Percentiles rank a stretch among this genome's conserved stretches.
Conservation (phyloP, 805 yeast species). For the Sugiyamaella americana region DNA sequence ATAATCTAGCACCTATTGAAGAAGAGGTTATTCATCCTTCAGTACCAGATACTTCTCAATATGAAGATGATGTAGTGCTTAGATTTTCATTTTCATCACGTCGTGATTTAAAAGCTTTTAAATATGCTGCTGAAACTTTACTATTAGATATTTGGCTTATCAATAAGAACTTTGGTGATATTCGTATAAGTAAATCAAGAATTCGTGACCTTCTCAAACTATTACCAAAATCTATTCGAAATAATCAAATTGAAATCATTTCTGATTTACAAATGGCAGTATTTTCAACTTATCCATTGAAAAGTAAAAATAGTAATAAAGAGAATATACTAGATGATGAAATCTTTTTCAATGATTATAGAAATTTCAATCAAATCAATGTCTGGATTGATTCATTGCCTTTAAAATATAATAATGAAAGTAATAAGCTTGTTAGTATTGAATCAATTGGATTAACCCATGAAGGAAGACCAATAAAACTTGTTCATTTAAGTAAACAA, state of each 20-base stretch:
- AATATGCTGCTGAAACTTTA: conserved; percentile 21
- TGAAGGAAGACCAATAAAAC: conserved; percentile 67
- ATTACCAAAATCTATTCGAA: conserved; percentile 22
- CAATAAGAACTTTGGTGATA: conserved; percentile 19
- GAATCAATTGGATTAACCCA: conserved; percentile 69
- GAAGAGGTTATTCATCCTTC: conserved; percentile 1
- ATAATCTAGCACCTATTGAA: not conserved
- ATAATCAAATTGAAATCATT: conserved; percentile 16
- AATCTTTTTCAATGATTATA: conserved; percentile 62
- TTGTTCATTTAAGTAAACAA: conserved; percentile 49
- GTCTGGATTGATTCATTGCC: conserved; percentile 62
- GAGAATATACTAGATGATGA: conserved; percentile 8
- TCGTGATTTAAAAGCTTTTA: conserved; percentile 20
- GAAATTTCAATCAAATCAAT: conserved; percentile 62
- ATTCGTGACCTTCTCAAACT: conserved; percentile 19
- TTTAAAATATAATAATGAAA: conserved; percentile 42
- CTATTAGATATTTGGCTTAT: conserved; percentile 26
- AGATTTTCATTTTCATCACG: conserved; percentile 32
- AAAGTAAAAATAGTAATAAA: not conserved
- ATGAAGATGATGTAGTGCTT: conserved; percentile 40
- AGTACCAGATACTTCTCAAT: conserved; percentile 30
- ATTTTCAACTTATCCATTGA: conserved; percentile 22
- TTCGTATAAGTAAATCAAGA: conserved; percentile 19
- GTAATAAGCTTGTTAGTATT: conserved; percentile 49
- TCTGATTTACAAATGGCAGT: conserved; percentile 27